phyloP scores from a whole-genome alignment of 179 eudicot species.

The Beta lomatogona region DNA sequence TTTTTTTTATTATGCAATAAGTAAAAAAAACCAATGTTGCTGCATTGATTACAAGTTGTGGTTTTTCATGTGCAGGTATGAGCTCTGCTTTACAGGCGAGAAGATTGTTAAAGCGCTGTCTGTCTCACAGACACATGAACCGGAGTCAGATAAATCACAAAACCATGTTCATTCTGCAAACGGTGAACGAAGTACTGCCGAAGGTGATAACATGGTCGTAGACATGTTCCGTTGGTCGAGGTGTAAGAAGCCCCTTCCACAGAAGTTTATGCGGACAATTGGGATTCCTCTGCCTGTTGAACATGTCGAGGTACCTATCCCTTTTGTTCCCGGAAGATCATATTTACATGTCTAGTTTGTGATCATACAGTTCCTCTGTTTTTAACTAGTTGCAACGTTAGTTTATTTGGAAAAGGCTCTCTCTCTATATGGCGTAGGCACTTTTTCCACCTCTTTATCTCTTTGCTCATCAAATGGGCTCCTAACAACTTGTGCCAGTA shows the following conservation, averaged over 20 bases:
- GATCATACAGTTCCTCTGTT: not conserved
- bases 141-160: conserved; percentile 62
- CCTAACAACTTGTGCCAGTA: no score
- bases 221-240: conserved; percentile 89
- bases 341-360: not conserved
- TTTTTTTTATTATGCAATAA: not conserved
- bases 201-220: conserved; percentile 51
- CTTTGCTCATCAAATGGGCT: no score
- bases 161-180: conserved; percentile 48
- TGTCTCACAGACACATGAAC: conserved; percentile 53
- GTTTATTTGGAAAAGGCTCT: no score
- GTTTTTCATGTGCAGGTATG: conserved; percentile 59
- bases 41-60: not conserved
- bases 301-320: conserved; percentile 68
- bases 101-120: conserved; percentile 61
- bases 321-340: not conserved
- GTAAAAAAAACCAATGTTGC: not conserved
- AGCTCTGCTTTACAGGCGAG: conserved; percentile 87
- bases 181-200: conserved; percentile 56
- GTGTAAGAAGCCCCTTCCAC: conserved; percentile 87
- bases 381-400: no score
- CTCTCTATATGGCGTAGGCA: no score
- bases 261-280: conserved; percentile 60
- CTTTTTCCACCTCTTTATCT: no score
- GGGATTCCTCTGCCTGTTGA: conserved; percentile 90